Conservation (phyloP, 2,329 filamentous ascomycete genomes). For the Ophiostoma populinum region DNA sequence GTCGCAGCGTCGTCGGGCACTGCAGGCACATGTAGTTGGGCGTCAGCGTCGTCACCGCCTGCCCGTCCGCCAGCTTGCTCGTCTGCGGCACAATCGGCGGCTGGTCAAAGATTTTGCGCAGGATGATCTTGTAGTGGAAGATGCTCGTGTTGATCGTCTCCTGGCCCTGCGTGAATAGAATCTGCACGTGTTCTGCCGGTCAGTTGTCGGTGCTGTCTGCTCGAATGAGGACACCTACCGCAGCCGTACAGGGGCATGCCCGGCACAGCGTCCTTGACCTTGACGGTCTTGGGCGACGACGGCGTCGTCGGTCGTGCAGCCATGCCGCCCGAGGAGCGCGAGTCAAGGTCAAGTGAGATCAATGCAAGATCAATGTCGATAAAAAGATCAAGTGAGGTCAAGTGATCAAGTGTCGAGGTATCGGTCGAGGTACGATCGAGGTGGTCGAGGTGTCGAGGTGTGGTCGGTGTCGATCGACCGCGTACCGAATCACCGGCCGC, state of each 20-base stretch:
- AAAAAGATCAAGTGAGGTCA: too few relatives aligned
- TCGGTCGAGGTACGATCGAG: too few relatives aligned
- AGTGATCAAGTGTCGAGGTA: too few relatives aligned
- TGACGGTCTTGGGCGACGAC: slow-evolving; percentile 37
- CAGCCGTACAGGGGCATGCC: slow-evolving; percentile 47
- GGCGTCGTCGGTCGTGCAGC: slow-evolving; percentile 30
- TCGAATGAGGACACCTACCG: slow-evolving; percentile 26
- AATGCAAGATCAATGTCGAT: too few relatives aligned
- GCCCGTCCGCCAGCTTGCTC: slow-evolving; percentile 38
- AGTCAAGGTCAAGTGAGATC: too few relatives aligned
- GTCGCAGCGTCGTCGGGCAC: slow-evolving; percentile 50
- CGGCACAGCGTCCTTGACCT: slow-evolving; percentile 40
- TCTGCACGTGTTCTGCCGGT: slow-evolving; percentile 52
- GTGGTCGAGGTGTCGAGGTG: too few relatives aligned
- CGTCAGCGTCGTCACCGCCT: slow-evolving; percentile 41
- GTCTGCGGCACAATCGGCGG: slow-evolving; percentile 49
- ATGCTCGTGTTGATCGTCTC: slow-evolving; percentile 52
- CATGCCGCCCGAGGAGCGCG: too few relatives aligned
- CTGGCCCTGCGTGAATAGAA: slow-evolving; percentile 42
- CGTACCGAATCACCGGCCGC: too few relatives aligned
- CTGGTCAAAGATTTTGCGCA: slow-evolving; percentile 53
- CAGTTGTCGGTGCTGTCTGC: not conserved
- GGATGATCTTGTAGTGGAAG: slow-evolving; percentile 53
- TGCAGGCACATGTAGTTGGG: slow-evolving; percentile 58
- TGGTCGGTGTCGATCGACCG: too few relatives aligned